Base-by-base conservation (phyloP, 805 yeast species). In the Henningerozyma blattae region DNA sequence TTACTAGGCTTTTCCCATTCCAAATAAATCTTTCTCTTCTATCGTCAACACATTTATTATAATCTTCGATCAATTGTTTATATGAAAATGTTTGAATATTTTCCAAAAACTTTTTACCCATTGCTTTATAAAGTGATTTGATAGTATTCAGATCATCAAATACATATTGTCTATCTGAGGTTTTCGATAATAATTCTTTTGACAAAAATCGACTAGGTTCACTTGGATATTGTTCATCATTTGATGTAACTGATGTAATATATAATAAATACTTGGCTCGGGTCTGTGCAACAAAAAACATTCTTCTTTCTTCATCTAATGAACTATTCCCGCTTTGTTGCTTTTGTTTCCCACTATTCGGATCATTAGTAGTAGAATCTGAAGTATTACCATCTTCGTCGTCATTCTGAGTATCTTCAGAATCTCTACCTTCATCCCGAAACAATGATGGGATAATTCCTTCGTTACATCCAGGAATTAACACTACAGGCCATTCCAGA, bases 401-500 rank as follows among this genome's bases (percentile, higher is more conserved):
- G 15, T 35, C 34, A n/a, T 29, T 18, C 6, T 7, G 14, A 22
- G 32, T 33, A 2, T 37, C 36, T 2, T 41, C 39, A 40, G 55
- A 15, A 29, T 44, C 41, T 3, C 33, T 28, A 5, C 35, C 46
- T n/a, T 37, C 40, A 9, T 58, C 59, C 18, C 50, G 41, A 47
- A 67, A 68, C 2, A 54, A 46, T 3, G 77, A 72, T 0, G 94
- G 94, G 10, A 83, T 58, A 12, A 71, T 54, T 1, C 80, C 78
- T 31, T 80, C 83, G 22, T 70, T 63, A 14, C 82, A 57, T 0
- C 83, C 79, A 0, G 93, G 85, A 10, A 84, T 70, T 49, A 84
- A 83, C 0, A 89, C 96, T 12, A 83, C 72, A 0, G 94, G 89
- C 96, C 97, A 89, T 52, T 89, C 98, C 2, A 87, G 62, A 1